phyloP scores from a whole-genome alignment of 306 rosid species.

The Cicer judaicum region DNA sequence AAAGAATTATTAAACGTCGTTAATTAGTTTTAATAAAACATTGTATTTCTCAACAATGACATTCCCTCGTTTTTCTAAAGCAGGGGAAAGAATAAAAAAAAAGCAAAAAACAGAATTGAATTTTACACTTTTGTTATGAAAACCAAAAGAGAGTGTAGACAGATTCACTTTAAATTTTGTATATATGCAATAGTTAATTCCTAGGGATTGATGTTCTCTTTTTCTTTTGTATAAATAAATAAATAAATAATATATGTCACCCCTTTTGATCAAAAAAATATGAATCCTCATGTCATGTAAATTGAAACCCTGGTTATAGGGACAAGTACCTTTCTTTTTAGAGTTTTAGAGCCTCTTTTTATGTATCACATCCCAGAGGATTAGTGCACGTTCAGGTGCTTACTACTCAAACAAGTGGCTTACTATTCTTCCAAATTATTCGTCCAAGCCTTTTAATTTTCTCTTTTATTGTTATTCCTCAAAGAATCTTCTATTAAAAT shows the following conservation, averaged over 20 bases:
- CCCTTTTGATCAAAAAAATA: neutral
- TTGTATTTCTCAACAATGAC: slow-evolving; percentile 9
- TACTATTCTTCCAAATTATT: neutral
- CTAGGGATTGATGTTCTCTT: slow-evolving; percentile 54
- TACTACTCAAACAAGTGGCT: neutral
- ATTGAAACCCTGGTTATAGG: slow-evolving; percentile 14
- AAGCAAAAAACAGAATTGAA: neutral
- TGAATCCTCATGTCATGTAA: slow-evolving; percentile 3
- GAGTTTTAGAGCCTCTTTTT: slow-evolving; percentile 18
- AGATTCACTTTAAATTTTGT: slow-evolving; percentile 17
- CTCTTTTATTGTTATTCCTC: neutral
- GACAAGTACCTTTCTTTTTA: slow-evolving; percentile 41
- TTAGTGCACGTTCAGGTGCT: slow-evolving; percentile 39
- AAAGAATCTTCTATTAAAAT: neutral
- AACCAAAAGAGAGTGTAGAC: slow-evolving; percentile 31
- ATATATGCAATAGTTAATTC: slow-evolving; percentile 6
- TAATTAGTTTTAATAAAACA: neutral
- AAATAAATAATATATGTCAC: neutral
- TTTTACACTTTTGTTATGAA: neutral
- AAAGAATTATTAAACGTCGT: neutral
- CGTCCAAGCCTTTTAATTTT: slow-evolving; percentile 10
- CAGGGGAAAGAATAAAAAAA: neutral
- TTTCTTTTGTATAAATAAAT: neutral
- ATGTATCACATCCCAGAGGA: slow-evolving; percentile 34
- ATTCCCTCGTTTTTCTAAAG: slow-evolving; percentile 17